phyloP scores from a whole-genome alignment of 805 yeast genomes.

The Pichia heedii region DNA sequence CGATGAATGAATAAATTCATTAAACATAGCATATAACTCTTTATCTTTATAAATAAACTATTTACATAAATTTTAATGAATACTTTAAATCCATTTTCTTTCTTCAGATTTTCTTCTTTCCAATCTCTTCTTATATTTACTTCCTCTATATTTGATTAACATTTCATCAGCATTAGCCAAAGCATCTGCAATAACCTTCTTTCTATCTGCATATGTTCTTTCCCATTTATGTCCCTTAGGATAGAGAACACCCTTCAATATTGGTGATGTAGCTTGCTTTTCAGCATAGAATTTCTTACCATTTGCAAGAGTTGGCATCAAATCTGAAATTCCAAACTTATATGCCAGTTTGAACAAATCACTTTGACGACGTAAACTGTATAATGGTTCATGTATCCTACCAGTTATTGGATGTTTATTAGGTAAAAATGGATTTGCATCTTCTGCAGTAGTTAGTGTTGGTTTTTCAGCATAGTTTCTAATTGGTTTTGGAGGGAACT shows the following conservation, averaged over 20 bases:
- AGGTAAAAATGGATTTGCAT: slow-evolving; percentile 81
- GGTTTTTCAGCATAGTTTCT: slow-evolving; percentile 56
- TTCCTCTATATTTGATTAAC: slow-evolving; percentile 56
- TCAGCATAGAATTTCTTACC: slow-evolving; percentile 68
- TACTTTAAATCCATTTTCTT: slow-evolving; percentile 31
- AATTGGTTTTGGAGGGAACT: slow-evolving; percentile 81
- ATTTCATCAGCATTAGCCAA: slow-evolving; percentile 56
- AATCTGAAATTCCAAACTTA: slow-evolving; percentile 68
- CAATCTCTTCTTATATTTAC: slow-evolving; percentile 35
- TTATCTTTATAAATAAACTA: background rate
- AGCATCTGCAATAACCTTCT: slow-evolving; percentile 56
- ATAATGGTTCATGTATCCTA: slow-evolving; percentile 67
- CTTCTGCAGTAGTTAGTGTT: slow-evolving; percentile 52
- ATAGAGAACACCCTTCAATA: slow-evolving; percentile 65
- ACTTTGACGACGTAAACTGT: slow-evolving; percentile 73
- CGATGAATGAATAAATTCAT: too few relatives aligned
- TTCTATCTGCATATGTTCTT: slow-evolving; percentile 50
- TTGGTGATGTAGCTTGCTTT: slow-evolving; percentile 58
- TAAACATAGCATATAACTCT: background rate
- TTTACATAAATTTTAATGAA: background rate
- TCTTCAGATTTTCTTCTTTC: slow-evolving; percentile 32
- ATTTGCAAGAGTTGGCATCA: slow-evolving; percentile 59
- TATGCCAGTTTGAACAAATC: slow-evolving; percentile 77
- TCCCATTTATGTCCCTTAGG: slow-evolving; percentile 83
- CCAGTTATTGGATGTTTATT: slow-evolving; percentile 78